phyloP scores from a whole-genome alignment of 768 basidiomycete genomes.

The Russula olivacea region DNA sequence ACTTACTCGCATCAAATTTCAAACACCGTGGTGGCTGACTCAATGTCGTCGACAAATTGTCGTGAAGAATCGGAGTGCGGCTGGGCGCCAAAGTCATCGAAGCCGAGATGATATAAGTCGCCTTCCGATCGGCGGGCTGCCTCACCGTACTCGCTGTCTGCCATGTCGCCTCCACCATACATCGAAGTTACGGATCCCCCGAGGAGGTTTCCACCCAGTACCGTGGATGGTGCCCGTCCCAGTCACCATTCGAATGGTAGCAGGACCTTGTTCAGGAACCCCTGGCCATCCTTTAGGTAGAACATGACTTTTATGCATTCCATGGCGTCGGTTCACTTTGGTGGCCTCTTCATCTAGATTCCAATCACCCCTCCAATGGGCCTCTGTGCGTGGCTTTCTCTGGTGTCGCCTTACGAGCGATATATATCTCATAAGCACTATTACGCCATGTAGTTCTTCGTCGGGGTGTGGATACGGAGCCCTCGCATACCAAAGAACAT shows the following conservation, averaged over 20 bases:
- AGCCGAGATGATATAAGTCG: neutral
- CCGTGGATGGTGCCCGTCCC: conserved; percentile 12
- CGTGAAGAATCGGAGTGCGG: no score
- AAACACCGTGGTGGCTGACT: no score
- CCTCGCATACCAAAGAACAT: conserved; percentile 15
- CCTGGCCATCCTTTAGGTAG: conserved; percentile 26
- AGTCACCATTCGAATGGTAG: conserved; percentile 17
- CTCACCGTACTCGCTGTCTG: neutral
- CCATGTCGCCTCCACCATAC: conserved; percentile 13
- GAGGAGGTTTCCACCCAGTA: conserved; percentile 15
- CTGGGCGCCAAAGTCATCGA: no score
- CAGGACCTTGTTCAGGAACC: conserved; percentile 20
- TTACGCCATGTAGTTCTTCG: conserved; percentile 5
- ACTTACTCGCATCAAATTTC: no score
- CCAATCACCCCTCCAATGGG: conserved; percentile 19
- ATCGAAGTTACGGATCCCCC: conserved; percentile 18
- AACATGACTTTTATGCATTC: neutral
- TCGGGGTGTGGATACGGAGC: neutral
- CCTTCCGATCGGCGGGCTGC: neutral
- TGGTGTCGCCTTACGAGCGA: no score
- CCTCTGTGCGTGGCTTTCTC: conserved; percentile 7
- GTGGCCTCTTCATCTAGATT: conserved; percentile 1
- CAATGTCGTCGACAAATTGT: no score
- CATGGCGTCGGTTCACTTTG: neutral
- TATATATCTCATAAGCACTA: neutral